Conservation (phyloP, 176 grass and related monocot genomes). For the Aegilops longissima region DNA sequence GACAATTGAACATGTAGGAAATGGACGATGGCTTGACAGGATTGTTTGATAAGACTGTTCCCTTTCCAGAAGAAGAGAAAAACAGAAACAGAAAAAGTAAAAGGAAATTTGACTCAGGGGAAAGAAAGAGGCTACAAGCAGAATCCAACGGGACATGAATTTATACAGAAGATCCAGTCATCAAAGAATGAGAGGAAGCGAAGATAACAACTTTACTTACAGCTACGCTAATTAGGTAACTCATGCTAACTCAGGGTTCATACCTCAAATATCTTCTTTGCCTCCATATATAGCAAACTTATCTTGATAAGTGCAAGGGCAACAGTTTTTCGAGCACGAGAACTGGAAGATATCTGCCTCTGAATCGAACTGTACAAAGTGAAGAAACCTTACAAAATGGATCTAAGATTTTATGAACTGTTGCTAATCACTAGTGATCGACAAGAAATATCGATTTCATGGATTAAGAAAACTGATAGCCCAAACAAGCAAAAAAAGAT, state of each 20-base stretch:
- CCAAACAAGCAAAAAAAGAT: background rate
- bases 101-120: constrained; percentile 1
- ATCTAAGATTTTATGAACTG: background rate
- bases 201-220: constrained; percentile 12
- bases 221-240: background rate
- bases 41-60: constrained; percentile 63
- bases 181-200: constrained; percentile 5
- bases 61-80: constrained; percentile 51
- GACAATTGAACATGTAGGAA: constrained; percentile 51
- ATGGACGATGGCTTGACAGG: constrained; percentile 44
- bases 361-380: constrained; percentile 79
- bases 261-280: constrained; percentile 85
- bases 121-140: constrained; percentile 26
- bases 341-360: constrained; percentile 79
- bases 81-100: background rate
- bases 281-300: constrained; percentile 89
- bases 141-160: background rate
- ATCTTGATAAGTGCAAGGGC: constrained; percentile 79
- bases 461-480: background rate
- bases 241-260: background rate
- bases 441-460: background rate
- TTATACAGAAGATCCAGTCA: constrained; percentile 2
- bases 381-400: constrained; percentile 34
- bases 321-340: constrained; percentile 55
- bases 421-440: background rate